Conservation (phyloP, 208 protist genomes). For the Acanthamoeba healyi region DNA sequence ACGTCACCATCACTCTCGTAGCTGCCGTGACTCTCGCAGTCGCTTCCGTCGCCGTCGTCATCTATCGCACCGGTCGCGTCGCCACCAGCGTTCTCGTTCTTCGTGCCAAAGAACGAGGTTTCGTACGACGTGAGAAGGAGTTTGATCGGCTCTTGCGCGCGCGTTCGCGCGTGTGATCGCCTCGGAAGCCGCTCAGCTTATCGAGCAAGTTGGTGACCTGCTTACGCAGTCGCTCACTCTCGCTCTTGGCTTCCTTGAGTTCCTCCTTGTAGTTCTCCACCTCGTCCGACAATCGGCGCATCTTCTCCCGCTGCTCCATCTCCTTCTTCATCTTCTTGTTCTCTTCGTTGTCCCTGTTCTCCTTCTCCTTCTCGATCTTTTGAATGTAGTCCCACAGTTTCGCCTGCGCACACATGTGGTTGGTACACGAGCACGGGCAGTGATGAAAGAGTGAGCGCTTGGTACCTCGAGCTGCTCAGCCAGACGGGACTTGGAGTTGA, state of each 20-base stretch:
- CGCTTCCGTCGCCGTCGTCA: neutral
- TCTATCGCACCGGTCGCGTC: neutral
- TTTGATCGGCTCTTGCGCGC: neutral
- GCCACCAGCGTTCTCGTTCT: conserved; percentile 56
- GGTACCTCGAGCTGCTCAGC: conserved; percentile 58
- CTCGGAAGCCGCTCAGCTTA: neutral
- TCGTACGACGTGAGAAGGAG: conserved; percentile 21
- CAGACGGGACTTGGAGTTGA: conserved; percentile 18
- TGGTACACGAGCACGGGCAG: neutral
- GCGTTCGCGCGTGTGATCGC: conserved; percentile 12
- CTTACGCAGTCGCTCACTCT: conserved; percentile 58
- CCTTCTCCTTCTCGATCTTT: conserved; percentile 65
- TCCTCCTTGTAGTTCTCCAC: conserved; percentile 66
- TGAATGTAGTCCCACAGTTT: conserved; percentile 65
- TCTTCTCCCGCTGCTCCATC: conserved; percentile 47
- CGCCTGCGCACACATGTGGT: neutral
- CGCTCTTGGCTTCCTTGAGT: conserved; percentile 16
- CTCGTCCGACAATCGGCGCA: conserved; percentile 1
- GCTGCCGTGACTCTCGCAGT: neutral
- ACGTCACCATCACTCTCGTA: neutral
- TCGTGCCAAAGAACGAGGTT: conserved; percentile 38
- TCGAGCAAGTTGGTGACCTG: conserved; percentile 40
- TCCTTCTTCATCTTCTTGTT: conserved; percentile 58
- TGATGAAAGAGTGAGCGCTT: neutral
- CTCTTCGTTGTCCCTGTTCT: conserved; percentile 51